phyloP scores from a whole-genome alignment of 495 filamentous ascomycete genomes.

The Podospora sp. region DNA sequence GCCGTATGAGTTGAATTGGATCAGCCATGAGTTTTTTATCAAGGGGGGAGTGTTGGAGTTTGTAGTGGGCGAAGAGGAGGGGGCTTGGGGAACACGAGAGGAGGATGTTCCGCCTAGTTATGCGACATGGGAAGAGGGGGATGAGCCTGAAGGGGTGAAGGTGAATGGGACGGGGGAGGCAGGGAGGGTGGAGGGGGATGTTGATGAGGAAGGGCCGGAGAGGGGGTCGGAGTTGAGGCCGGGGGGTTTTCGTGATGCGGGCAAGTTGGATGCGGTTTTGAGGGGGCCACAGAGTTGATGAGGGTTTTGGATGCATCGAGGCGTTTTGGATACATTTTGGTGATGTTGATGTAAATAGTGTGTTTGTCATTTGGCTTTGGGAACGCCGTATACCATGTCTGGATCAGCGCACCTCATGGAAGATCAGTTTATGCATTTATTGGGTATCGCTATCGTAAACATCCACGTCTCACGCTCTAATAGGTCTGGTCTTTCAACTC shows the following conservation, averaged over 20 bases:
- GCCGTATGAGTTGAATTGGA: conserved; percentile 68
- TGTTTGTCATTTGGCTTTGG: neutral
- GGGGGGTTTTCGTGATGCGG: neutral
- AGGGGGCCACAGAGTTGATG: neutral
- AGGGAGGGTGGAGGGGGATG: neutral
- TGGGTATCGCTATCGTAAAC: conserved; percentile 2
- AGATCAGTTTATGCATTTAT: neutral
- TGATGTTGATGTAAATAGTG: neutral
- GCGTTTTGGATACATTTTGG: neutral
- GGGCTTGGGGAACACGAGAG: conserved; percentile 64
- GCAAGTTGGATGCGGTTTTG: neutral
- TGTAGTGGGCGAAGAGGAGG: conserved; percentile 62
- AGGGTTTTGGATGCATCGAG: neutral
- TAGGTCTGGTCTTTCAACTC: neutral
- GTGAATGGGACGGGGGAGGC: neutral
- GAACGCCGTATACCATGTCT: neutral
- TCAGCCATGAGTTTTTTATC: conserved; percentile 72
- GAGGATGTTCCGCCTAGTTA: conserved; percentile 67
- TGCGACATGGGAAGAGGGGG: conserved; percentile 19
- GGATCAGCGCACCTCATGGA: neutral
- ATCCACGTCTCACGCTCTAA: neutral
- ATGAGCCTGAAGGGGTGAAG: neutral
- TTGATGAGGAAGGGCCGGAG: neutral
- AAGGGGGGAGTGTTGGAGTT: conserved; percentile 67
- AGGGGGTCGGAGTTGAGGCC: conserved; percentile 1